Evolutionary conservation across 2,329 filamentous ascomycete species (phyloP), one percentile per base, ranked within the genome.

Genomic region (Rosellinia necatrix): DNA sequence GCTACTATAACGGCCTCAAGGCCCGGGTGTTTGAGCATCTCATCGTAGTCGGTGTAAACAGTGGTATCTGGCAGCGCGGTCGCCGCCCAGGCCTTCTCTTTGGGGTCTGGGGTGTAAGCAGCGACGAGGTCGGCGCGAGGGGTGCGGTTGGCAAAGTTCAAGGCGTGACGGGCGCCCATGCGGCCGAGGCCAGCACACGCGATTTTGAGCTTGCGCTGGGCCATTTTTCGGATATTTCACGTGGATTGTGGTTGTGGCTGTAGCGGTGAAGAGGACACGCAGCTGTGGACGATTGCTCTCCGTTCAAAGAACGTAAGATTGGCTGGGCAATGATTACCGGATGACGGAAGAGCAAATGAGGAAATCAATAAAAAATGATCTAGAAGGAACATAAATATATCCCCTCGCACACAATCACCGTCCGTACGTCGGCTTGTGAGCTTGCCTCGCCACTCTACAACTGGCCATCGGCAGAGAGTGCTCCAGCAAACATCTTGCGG

Each of bases 41-140:
- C 73, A 24, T 77, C 71, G 62, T 79, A 81, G 60, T 75, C 62
- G 7, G 68, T 67, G 64, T 79, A 81, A 3, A 79, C 62, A 0
- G 64, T 70, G 8, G 80, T 74, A n/a, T 75, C 76, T 30, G 73
- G 7, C 74, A 81, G 71, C 59, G 78, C 68, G 57, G 71, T 61
- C 48, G 70, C 69, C 7, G 75, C 79, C 76, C 78, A 80, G 56
- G 71, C 65, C 10, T 76, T 68, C 62, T 81, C 78, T 1, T 66
- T 64, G 5, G 70, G 63, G 42, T 79, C 78, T 6, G 77, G 77
- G 4, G 76, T 76, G 65, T 75, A 80, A 32, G 76, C 79, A 51
- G 78, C 79, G 24, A 81, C 75, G 25, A 83, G 73, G 46, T 79
- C 68, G 37, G 79, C 78, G 37, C 76, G 73, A 22, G 78, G 77